These are phyloP conservation scores for Tuber aestivum DNA, from an alignment of 495 filamentous ascomycete genomes.

Conservation along the genomic window DNA sequence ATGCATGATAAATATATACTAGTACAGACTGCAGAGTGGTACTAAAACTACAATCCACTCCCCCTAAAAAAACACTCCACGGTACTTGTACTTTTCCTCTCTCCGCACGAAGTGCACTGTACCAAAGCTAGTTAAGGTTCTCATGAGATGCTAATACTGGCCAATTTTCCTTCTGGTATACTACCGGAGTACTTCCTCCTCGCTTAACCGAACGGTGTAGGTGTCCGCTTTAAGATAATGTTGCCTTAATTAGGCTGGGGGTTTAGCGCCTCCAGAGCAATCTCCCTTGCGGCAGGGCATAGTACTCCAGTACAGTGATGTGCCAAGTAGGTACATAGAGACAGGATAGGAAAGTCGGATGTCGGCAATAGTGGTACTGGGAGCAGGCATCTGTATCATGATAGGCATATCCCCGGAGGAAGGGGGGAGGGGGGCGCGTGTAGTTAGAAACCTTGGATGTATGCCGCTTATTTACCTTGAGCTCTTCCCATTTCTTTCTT, in stretches of 20 bases:
- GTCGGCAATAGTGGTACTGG: not conserved
- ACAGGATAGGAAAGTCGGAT: not conserved
- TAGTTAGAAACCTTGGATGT: not conserved
- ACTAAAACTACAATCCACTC: not conserved
- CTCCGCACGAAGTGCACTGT: no score
- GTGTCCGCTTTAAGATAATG: not conserved
- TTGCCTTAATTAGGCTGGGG: not conserved
- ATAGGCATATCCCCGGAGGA: not conserved
- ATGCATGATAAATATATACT: not conserved
- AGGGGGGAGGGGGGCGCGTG: not conserved
- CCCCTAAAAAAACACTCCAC: no score
- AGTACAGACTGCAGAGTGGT: not conserved
- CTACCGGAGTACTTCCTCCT: not conserved
- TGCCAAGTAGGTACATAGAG: not conserved
- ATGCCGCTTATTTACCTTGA: not conserved
- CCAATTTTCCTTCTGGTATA: not conserved
- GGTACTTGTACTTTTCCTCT: no score
- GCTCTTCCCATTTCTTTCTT: not conserved
- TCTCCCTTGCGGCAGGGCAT: not conserved
- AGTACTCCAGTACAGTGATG: not conserved
- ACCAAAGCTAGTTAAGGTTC: not conserved
- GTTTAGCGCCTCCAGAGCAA: not conserved
- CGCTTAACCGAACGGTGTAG: not conserved
- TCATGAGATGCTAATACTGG: not conserved
- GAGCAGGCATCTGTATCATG: not conserved